Conservation (phyloP, 2,329 filamentous ascomycete genomes). For the Diaporthe sp. region DNA sequence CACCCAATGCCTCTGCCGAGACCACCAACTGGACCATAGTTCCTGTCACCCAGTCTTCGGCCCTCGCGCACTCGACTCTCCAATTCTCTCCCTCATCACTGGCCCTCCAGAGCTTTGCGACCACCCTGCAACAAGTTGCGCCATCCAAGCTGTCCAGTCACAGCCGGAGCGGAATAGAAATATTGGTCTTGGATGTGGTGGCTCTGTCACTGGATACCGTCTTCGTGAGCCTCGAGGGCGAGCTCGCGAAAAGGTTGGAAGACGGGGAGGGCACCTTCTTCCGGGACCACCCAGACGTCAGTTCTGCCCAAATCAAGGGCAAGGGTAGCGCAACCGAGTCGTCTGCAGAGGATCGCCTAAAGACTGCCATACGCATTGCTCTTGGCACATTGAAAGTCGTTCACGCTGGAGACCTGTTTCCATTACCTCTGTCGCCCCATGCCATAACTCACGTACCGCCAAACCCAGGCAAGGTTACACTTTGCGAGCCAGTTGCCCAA, state of each 20-base stretch:
- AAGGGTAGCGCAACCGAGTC: constrained; percentile 47
- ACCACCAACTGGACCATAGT: constrained; percentile 87
- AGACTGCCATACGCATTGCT: constrained; percentile 78
- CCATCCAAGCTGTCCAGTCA: constrained; percentile 81
- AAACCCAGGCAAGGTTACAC: constrained; percentile 86
- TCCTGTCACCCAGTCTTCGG: constrained; percentile 75
- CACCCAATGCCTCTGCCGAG: constrained; percentile 68
- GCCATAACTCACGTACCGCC: constrained; percentile 88
- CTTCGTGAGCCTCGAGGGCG: constrained; percentile 87
- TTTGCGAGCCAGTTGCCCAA: constrained; percentile 96
- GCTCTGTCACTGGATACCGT: constrained; percentile 86
- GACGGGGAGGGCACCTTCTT: constrained; percentile 88
- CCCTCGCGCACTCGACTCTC: constrained; percentile 81
- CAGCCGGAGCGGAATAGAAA: constrained; percentile 83
- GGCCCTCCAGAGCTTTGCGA: constrained; percentile 83
- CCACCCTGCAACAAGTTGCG: constrained; percentile 77
- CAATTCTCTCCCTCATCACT: constrained; percentile 81
- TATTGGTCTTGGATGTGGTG: constrained; percentile 83
- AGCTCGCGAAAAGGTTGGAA: constrained; percentile 83
- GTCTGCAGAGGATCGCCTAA: constrained; percentile 69
- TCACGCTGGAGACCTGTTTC: constrained; percentile 84
- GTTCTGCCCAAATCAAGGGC: constrained; percentile 43
- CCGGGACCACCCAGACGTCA: constrained; percentile 65
- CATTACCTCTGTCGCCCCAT: constrained; percentile 83
- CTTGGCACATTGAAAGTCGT: constrained; percentile 80